Evolutionary conservation across 1,284 basidiomycete genomes (phyloP), one percentile per base, ranked within the genome.

Genomic region (Microbotryomycetes sp.): DNA sequence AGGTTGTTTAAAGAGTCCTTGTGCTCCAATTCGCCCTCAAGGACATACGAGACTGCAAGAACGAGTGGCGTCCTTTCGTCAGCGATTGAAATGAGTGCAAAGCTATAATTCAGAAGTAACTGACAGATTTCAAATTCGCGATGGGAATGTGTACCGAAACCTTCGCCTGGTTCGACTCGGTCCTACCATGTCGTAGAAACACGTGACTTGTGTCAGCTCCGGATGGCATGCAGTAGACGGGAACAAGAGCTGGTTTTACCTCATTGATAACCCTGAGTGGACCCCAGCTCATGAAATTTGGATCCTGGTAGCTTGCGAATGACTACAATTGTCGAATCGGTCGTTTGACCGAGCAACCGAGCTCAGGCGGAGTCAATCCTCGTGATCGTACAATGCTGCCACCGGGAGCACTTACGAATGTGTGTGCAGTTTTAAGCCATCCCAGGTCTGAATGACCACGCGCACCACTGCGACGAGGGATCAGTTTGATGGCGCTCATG

Each of bases 1-100:
- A 82, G 81, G 77, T 96, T 94, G 47, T 86, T 86, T 86, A 96
- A 89, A 4, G 84, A 87, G 77, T 97, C 91, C 76, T 86, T 82
- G 77, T 80, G 77, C 31, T 65, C 63, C 28, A 92, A 79, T 70
- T 86, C 80, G 3, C 89, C 89, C n/a, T 76, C 73, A 31, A 92
- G 82, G 54, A 92, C 77, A 69, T 96, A 93, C 1, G 85, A n/a
- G n/a, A n/a, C n/a, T n/a, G n/a, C n/a, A n/a, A n/a, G n/a, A n/a
- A n/a, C n/a, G n/a, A n/a, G n/a, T n/a, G n/a, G n/a, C n/a, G n/a
- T n/a, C n/a, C n/a, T n/a, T n/a, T n/a, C n/a, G n/a, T n/a, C n/a
- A n/a, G n/a, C n/a, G n/a, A n/a, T n/a, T n/a, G n/a, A n/a, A n/a
- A n/a, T n/a, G n/a, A n/a, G n/a, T n/a, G n/a, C n/a, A n/a, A n/a